Percentiles rank a stretch among this genome's conserved stretches.
Conservation (phyloP, 2,329 filamentous ascomycete species). For the Hymenoscyphus scutula region DNA sequence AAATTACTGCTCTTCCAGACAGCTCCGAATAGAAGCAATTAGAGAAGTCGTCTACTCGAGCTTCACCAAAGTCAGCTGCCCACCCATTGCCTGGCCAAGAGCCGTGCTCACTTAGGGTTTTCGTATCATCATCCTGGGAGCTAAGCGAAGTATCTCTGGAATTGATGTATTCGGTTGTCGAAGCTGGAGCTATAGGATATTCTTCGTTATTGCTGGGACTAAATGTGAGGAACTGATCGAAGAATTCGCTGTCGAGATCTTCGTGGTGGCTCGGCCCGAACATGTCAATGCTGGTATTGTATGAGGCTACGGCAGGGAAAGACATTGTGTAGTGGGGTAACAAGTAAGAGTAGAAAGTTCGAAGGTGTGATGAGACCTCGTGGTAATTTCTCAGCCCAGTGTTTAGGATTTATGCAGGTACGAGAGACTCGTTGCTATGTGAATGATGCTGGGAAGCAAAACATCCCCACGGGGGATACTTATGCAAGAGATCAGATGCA, state of each 20-base stretch:
- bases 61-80: slow-evolving; percentile 21
- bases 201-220: slow-evolving; percentile 47
- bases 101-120: slow-evolving; percentile 10
- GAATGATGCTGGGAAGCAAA: slow-evolving; percentile 27
- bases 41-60: slow-evolving; percentile 16
- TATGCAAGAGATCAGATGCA: slow-evolving; percentile 29
- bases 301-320: slow-evolving; percentile 24
- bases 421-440: slow-evolving; percentile 21
- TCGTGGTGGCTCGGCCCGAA: slow-evolving; percentile 45
- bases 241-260: slow-evolving; percentile 59
- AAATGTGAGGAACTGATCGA: slow-evolving; percentile 61
- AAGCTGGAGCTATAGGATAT: slow-evolving; percentile 46
- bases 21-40: slow-evolving; percentile 30
- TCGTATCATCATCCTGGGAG: slow-evolving; percentile 23
- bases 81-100: slow-evolving; percentile 22
- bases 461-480: slow-evolving; percentile 30
- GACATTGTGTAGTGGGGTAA: slow-evolving; percentile 28
- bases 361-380: slow-evolving; percentile 12
- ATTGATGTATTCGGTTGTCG: slow-evolving; percentile 42
- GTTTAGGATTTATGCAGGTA: slow-evolving; percentile 26
- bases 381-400: slow-evolving; percentile 22
- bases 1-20: slow-evolving; percentile 34
- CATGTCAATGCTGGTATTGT: slow-evolving; percentile 51
- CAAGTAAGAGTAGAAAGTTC: slow-evolving; percentile 1
- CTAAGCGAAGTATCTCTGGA: slow-evolving; percentile 21